phyloP scores from a whole-genome alignment of 257 asterid genomes.

The Lantana camara region DNA sequence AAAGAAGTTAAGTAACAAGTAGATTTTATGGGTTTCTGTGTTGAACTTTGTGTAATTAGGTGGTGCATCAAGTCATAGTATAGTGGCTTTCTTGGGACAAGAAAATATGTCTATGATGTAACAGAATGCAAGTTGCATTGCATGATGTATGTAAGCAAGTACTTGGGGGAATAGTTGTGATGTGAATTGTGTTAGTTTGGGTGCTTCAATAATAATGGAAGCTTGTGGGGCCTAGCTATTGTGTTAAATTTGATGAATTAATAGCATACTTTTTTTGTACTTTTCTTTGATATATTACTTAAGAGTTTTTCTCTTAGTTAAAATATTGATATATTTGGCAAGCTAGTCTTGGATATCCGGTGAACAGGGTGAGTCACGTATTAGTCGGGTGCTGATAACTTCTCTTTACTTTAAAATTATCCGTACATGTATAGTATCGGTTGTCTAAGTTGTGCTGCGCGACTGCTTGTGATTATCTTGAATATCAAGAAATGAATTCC shows the following conservation, averaged over 20 bases:
- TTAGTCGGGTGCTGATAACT: too few species aligned
- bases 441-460: too few species aligned
- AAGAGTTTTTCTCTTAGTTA: too few species aligned
- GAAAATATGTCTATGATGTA: constrained; percentile 37
- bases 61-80: background rate
- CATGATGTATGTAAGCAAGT: too few species aligned
- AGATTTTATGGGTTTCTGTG: background rate
- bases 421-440: too few species aligned
- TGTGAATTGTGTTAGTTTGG: constrained; percentile 13
- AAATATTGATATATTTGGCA: too few species aligned
- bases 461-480: too few species aligned
- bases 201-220: constrained; percentile 31
- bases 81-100: constrained; percentile 24
- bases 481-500: too few species aligned
- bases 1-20: background rate
- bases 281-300: background rate
- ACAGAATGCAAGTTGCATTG: constrained; percentile 33
- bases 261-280: background rate
- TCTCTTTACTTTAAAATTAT: too few species aligned
- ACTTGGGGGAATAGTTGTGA: background rate
- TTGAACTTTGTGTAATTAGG: background rate
- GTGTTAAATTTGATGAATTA: too few species aligned
- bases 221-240: constrained; percentile 18
- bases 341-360: too few species aligned
- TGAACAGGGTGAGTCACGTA: too few species aligned